Conservation (phyloP, 2,329 filamentous ascomycete genomes). For the Ceratocystis huliohia region DNA sequence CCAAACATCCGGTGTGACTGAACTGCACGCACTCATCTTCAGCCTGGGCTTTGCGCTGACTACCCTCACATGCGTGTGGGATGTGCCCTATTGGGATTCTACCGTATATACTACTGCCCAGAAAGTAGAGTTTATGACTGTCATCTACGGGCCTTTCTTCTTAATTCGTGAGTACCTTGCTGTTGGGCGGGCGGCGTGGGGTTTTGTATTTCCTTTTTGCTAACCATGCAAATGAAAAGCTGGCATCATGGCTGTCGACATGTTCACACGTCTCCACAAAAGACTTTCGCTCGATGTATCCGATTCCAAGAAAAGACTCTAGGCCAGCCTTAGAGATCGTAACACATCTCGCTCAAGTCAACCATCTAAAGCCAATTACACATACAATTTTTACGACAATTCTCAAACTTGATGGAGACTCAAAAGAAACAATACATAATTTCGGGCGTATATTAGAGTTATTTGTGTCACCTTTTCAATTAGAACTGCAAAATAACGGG, state of each 20-base stretch:
- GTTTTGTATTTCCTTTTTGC: background rate
- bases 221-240: conserved; percentile 29
- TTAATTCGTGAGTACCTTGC: conserved; percentile 37
- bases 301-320: conserved; percentile 17
- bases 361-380: background rate
- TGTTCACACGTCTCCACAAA: conserved; percentile 39
- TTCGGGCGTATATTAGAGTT: background rate
- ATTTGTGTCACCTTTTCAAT: background rate
- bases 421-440: too few relatives aligned
- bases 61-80: conserved; percentile 39
- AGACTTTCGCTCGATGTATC: conserved; percentile 29
- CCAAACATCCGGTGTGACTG: conserved; percentile 28
- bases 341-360: background rate
- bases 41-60: conserved; percentile 40
- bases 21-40: conserved; percentile 41
- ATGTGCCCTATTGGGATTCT: conserved; percentile 38
- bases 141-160: conserved; percentile 41
- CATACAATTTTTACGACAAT: too few relatives aligned
- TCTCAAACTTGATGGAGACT: background rate
- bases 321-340: background rate
- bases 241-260: conserved; percentile 39
- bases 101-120: conserved; percentile 33
- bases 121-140: conserved; percentile 36
- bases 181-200: too few relatives aligned
- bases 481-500: background rate